Evolutionary conservation across 1,139 yeast species (phyloP), one percentile per base, ranked within the genome.

Genomic region (Candida buenavistaensis): DNA sequence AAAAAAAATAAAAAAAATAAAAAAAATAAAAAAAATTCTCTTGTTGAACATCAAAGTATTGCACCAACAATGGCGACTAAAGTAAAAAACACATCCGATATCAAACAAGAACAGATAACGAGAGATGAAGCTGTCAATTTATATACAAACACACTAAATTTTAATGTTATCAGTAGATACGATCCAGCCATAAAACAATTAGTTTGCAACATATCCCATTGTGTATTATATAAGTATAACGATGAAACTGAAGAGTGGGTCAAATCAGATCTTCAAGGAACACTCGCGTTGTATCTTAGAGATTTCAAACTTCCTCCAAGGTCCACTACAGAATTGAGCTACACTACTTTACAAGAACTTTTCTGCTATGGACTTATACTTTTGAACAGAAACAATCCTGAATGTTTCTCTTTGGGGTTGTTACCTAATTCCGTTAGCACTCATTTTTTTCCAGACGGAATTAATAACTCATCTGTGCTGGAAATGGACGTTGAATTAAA

Each of bases 301-400:
- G 78, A 78, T 40, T 67, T 62, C 51, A 58, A 50, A 38, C 55
- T 59, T 3, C 68, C 64, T 3, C 41, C 44, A 5, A n/a, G n/a
- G n/a, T 52, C 61, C n/a, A 54, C 39, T 24, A 39, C 45, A 17
- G 44, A 48, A 12, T 52, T 60, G 7, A 48, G 59, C 2, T 58
- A 64, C 32, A 58, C 60, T 16, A 73, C 68, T 32, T 55, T 72
- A 32, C 78, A 72, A 45, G 70, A 69, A 31, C 63, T 75, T 28
- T 86, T 79, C 54, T 82, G 87, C 36, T 88, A 83, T 52, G 96
- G 96, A 1, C 57, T 90, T 37, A 77, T 88, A 32, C 77, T 90
- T 10, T 60, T 89, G 51, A 89, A 90, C 57, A 72, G 96, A 48
- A 68, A 72, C 39, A 78, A 77, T 35, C 83, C 92, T 1, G 82